Base-by-base conservation (phyloP, 257 asterid genomes). In the Thymus quinquecostatus region DNA sequence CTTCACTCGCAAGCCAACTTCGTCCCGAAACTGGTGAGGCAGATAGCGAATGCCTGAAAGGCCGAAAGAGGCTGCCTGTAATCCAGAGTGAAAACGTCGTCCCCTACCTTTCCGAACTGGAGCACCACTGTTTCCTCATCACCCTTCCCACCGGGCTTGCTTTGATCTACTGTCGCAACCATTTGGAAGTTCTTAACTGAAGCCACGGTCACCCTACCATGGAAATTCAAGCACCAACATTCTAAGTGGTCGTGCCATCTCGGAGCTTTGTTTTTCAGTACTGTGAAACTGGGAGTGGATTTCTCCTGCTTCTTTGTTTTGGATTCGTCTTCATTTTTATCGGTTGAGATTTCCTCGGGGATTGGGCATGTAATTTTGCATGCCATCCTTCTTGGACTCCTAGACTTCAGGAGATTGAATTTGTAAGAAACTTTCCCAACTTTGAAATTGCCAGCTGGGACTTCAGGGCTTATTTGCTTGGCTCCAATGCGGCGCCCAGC, bases 201-300 rank as follows among this genome's bases (percentile, higher is more conserved):
- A 7, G 99, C 99, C 12, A 89, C 97, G 0, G 99, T 94, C n/a
- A 94, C 97, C 77, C 99, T 78, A n/a, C 97, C 99, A 5, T 94
- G 99, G 79, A 94, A 94, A 78, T 94, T 94, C 78, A 94, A 81
- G 85, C 99, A 94, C 99, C 99, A 94, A 66, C 97, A 94, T 74
- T 94, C 97, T 79, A 94, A 80, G 81, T 91, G 92, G 58, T 94
- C 91, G 3, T 94, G 97, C 99, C 99, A 91, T 61, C 97, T 69
- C 0, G 99, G 97, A 30, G 97, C 85, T 78, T 94, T 94, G 81
- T 91, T 94, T 77, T 84, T 91, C 82, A 94, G 64, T 43, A 94
- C 69, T 0, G 89, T 82, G 57, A 38, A 66, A 27, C 70, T 72
- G 1, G 79, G 77, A 28, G 79, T 64, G 12, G 81, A 54, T 10